These are phyloP conservation scores for Acanthamoeba healyi DNA, from an alignment of 208 protist species.

Conservation along the genomic window DNA sequence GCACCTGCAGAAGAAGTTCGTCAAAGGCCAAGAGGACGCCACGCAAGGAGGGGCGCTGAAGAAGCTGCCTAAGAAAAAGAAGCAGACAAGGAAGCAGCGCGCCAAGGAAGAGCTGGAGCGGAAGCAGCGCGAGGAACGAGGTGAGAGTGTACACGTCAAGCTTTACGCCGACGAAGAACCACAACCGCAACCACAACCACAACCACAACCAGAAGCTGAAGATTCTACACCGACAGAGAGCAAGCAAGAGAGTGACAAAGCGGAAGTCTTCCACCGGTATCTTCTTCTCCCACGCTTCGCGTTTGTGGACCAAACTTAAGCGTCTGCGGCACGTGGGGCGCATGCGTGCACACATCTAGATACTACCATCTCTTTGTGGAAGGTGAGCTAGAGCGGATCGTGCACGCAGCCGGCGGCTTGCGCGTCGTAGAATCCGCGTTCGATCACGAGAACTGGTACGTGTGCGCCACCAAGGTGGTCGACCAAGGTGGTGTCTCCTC, in stretches of 20 bases:
- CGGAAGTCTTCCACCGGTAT: conserved; percentile 3
- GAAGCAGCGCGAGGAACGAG: not conserved
- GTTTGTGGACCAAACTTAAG: not conserved
- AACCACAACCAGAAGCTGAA: not conserved
- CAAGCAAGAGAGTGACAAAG: not conserved
- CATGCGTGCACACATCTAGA: not conserved
- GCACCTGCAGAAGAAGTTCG: conserved; percentile 51
- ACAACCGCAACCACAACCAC: not conserved
- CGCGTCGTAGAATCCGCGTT: conserved; percentile 71
- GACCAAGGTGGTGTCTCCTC: no score
- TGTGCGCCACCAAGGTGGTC: conserved; percentile 62
- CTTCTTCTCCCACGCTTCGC: not conserved
- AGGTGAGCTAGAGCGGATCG: conserved; percentile 73
- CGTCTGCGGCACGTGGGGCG: not conserved
- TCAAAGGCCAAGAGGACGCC: conserved; percentile 2
- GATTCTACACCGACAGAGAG: not conserved
- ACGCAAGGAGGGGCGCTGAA: no score
- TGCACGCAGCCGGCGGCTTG: not conserved
- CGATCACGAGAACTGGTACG: conserved; percentile 81
- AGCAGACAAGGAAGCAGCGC: not conserved
- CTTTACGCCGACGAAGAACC: not conserved
- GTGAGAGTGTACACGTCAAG: not conserved
- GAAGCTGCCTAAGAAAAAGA: conserved; percentile 17
- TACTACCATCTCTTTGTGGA: conserved; percentile 83
- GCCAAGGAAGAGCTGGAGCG: not conserved